Evolutionary conservation across 768 basidiomycete species (phyloP).

Genomic region (Hemileccinum impolitum): DNA sequence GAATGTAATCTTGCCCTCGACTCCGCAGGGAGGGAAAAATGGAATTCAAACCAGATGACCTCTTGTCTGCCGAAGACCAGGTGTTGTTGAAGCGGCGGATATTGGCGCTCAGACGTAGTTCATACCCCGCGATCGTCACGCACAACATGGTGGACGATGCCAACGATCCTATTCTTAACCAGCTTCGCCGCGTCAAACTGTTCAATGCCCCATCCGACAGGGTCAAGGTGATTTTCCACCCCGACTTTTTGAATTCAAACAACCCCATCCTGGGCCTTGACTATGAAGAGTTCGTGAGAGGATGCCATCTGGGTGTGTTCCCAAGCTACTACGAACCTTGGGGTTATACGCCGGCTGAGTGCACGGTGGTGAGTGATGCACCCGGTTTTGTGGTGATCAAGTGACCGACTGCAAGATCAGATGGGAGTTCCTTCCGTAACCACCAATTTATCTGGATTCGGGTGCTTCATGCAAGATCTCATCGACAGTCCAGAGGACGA

Average conservation of each 20-base stretch:
- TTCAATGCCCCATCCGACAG: conserved; percentile 89
- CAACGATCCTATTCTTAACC: conserved; percentile 90
- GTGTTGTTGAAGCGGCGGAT: conserved; percentile 93
- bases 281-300: conserved; percentile 98
- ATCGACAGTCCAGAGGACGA: conserved; percentile 94
- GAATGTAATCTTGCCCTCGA: neutral
- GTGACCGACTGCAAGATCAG: conserved; percentile 33
- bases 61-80: conserved; percentile 90
- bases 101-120: conserved; percentile 92
- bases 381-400: conserved; percentile 1
- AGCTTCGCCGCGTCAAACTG: conserved; percentile 88
- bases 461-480: conserved; percentile 97
- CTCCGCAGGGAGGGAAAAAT: conserved; percentile 63
- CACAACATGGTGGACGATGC: conserved; percentile 98
- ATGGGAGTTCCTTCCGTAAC: conserved; percentile 99
- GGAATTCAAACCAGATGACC: conserved; percentile 66
- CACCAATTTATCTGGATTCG: conserved; percentile 97
- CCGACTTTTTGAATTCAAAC: conserved; percentile 96
- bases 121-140: conserved; percentile 93
- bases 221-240: conserved; percentile 98
- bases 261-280: conserved; percentile 97
- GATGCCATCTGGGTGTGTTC: conserved; percentile 98
- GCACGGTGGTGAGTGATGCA: conserved; percentile 78
- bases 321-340: conserved; percentile 97
- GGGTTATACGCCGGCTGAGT: conserved; percentile 97